Evolutionary conservation across 495 filamentous ascomycete species (phyloP).

Genomic region (Daldinia concentrica): DNA sequence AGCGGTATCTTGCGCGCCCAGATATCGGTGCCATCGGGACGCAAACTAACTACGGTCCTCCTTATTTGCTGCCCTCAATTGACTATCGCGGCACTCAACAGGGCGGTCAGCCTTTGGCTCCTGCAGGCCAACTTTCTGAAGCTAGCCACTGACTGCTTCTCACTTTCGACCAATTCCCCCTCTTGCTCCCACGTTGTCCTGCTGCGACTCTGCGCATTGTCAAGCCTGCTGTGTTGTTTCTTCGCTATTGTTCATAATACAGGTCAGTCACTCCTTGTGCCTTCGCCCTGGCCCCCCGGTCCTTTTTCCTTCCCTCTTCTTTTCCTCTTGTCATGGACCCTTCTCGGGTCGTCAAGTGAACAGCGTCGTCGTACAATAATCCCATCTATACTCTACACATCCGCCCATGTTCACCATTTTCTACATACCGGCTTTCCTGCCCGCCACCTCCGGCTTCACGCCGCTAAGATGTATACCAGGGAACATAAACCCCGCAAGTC

Average conservation of each 20-base stretch:
- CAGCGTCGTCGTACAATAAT: slow-evolving; percentile 48
- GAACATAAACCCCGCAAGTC: slow-evolving; percentile 57
- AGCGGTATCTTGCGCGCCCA: slow-evolving; percentile 40
- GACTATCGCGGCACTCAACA: slow-evolving; percentile 45
- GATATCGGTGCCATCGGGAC: slow-evolving; percentile 46
- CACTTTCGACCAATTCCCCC: slow-evolving; percentile 44
- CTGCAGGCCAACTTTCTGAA: slow-evolving; percentile 43
- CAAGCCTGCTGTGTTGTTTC: slow-evolving; percentile 48
- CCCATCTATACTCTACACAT: slow-evolving; percentile 30
- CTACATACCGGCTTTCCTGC: slow-evolving; percentile 42
- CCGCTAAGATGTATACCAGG: slow-evolving; percentile 63
- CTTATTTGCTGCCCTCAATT: slow-evolving; percentile 51
- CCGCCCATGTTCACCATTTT: slow-evolving; percentile 45
- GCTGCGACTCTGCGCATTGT: slow-evolving; percentile 46
- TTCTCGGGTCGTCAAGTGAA: slow-evolving; percentile 46
- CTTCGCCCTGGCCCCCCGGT: slow-evolving; percentile 40
- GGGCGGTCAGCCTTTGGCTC: slow-evolving; percentile 46
- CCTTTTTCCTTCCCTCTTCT: slow-evolving; percentile 43
- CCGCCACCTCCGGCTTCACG: slow-evolving; percentile 47
- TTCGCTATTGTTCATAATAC: slow-evolving; percentile 48
- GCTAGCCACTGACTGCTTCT: slow-evolving; percentile 48
- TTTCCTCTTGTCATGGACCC: slow-evolving; percentile 46
- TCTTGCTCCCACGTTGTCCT: slow-evolving; percentile 50
- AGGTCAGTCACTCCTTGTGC: slow-evolving; percentile 53
- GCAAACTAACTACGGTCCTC: slow-evolving; percentile 41